Base-by-base conservation (phyloP, 768 basidiomycete genomes). In the Phylloporus sp. region DNA sequence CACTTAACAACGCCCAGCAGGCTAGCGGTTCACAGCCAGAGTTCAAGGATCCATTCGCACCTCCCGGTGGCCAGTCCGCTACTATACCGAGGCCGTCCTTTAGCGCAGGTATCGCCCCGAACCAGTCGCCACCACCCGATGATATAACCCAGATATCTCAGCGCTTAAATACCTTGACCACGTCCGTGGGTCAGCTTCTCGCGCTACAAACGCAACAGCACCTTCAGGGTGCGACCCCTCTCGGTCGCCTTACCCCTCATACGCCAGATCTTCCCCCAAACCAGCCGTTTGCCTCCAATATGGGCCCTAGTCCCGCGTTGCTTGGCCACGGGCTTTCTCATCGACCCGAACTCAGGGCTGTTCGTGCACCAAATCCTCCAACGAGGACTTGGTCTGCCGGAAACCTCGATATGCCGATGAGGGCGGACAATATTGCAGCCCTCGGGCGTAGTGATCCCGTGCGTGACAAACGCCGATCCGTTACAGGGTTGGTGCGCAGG, bases 331-430 rank as follows among this genome's bases (percentile, higher is more conserved):
- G 80, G 28, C 55, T 85, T 32, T 78, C 85, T 23, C 78, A 72
- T 56, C 78, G 86, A 23, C 76, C 80, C 23, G 87, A 89, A 57
- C 55, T 83, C 33, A 73, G 87, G 42, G 64, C 78, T 28, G 66
- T 72, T 34, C 82, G 89, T 44, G 71, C 78, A 15, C 79, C 86
- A 26, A 84, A 81, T 50, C 75, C 81, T 23, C 86, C 86, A 7
- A 76, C 82, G 69, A 79, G 90, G 34, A 89, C 87, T 18, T 92
- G 89, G 89, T 90, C 90, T 45, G 80, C 85, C 31, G 88, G 89
- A 28, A 84, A 76, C 35, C 69, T 90, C 14, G 89, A 92, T 56
- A 67, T 90, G 45, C 82, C 86, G 9, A 61, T 82, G 54, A 77
- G 86, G 33, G 65, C 76, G 38, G 66, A 78, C 38, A 75, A 63